A percentile compares a stretch with the other conserved stretches of the same genome.
Conservation (phyloP, 2,329 filamentous ascomycete genomes). For the Fusarium nisikadoi region DNA sequence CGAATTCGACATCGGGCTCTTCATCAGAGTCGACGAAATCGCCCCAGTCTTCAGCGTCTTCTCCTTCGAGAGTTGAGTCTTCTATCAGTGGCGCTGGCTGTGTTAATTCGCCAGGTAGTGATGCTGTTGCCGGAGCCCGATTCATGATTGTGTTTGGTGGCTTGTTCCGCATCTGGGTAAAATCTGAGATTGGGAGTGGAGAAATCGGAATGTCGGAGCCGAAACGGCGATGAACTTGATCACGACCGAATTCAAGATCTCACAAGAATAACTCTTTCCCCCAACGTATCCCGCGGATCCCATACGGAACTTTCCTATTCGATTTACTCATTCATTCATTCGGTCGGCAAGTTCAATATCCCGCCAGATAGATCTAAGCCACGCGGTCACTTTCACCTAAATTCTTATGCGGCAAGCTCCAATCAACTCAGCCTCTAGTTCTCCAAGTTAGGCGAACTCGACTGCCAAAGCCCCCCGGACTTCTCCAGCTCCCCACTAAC, state of each 20-base stretch:
- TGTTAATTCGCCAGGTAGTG: rapidly evolving
- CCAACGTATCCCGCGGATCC: background rate
- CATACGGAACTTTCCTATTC: background rate
- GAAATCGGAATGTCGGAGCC: background rate
- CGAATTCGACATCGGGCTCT: rapidly evolving
- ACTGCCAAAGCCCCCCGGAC: background rate
- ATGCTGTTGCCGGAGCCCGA: rapidly evolving
- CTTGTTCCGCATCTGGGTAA: rapidly evolving
- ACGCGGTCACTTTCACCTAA: background rate
- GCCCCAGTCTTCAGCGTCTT: background rate
- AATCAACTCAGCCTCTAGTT: background rate
- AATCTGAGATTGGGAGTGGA: background rate
- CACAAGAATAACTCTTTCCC: background rate
- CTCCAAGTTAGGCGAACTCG: background rate
- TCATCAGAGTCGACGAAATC: background rate
- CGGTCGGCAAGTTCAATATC: too few relatives aligned
- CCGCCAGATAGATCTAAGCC: too few relatives aligned
- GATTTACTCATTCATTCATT: too few relatives aligned
- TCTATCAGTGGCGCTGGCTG: too few relatives aligned
- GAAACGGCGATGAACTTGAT: background rate
- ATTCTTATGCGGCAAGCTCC: background rate
- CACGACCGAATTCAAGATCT: background rate
- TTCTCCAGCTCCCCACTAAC: background rate
- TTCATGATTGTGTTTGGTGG: rapidly evolving
- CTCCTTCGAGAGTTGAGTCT: rapidly evolving